phyloP scores from a whole-genome alignment of 2,329 filamentous ascomycete species.

The Knufia petricola region DNA sequence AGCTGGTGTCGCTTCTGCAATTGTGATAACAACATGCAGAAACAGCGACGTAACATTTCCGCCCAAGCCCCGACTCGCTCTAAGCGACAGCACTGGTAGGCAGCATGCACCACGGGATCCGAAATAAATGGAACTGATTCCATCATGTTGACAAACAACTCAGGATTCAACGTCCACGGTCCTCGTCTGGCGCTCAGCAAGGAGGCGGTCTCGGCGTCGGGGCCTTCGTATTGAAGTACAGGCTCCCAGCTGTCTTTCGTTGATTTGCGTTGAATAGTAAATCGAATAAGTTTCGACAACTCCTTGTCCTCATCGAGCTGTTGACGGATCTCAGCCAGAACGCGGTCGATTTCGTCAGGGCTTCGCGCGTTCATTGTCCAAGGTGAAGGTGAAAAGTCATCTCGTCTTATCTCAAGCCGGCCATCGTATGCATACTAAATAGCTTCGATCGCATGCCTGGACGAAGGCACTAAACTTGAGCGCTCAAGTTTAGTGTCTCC shows the following conservation, averaged over 20 bases:
- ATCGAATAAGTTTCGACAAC: background rate
- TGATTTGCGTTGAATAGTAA: background rate
- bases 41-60: background rate
- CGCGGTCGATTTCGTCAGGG: background rate
- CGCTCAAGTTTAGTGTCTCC: background rate
- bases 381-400: background rate
- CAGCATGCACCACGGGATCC: background rate
- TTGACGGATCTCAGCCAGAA: background rate
- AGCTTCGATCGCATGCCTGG: background rate
- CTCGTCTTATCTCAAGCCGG: background rate
- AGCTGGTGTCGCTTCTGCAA: background rate
- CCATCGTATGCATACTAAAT: background rate
- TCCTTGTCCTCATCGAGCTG: background rate
- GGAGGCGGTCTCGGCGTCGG: background rate
- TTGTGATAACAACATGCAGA: background rate
- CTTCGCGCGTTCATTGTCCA: background rate
- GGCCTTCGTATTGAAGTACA: background rate
- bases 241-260: background rate
- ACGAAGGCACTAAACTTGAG: background rate
- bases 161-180: background rate
- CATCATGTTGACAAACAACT: constrained; percentile 1
- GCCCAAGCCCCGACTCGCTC: background rate
- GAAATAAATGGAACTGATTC: background rate
- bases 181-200: background rate
- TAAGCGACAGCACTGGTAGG: background rate